Percentiles rank a stretch among this genome's conserved stretches.
These are phyloP conservation scores for Catharanthus roseus DNA, from an alignment of 257 asterid species.

Conservation along the genomic window DNA sequence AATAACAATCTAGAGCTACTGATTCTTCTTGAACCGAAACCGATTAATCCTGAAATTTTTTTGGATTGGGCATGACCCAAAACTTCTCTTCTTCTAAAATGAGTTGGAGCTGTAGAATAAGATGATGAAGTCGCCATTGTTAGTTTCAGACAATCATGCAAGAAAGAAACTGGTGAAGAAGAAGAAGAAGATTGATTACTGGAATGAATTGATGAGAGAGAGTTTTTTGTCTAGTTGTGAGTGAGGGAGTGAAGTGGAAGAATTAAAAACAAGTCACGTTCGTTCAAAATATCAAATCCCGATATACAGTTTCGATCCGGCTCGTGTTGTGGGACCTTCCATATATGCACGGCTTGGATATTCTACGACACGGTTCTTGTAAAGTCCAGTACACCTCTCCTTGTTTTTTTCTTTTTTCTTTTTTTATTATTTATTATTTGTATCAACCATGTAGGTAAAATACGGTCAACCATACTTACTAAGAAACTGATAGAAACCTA, in stretches of 20 bases:
- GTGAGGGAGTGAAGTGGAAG: background rate
- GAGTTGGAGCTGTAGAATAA: conserved; percentile 23
- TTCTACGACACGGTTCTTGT: background rate
- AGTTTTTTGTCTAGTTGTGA: background rate
- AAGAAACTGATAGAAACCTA: too few relatives aligned
- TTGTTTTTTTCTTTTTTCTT: too few relatives aligned
- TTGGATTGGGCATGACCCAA: conserved; percentile 21
- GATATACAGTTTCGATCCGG: background rate
- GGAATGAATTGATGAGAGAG: background rate
- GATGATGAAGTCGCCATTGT: conserved; percentile 52
- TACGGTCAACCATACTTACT: too few relatives aligned
- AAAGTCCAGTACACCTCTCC: background rate
- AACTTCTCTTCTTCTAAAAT: conserved; percentile 16
- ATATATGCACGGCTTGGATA: background rate
- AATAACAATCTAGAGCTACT: conserved; percentile 35
- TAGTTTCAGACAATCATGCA: conserved; percentile 1
- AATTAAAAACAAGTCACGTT: conserved; percentile 13
- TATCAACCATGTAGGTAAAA: too few relatives aligned
- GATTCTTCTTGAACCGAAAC: conserved; percentile 34
- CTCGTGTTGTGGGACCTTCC: background rate
- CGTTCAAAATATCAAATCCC: conserved; percentile 1
- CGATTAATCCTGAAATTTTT: conserved; percentile 33
- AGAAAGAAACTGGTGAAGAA: background rate
- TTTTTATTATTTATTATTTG: too few relatives aligned
- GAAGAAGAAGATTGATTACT: background rate